Percentiles rank a stretch among this genome's conserved stretches.
Evolutionary conservation across 441 rosid species (phyloP).

Genomic region (Capsella rubella): DNA sequence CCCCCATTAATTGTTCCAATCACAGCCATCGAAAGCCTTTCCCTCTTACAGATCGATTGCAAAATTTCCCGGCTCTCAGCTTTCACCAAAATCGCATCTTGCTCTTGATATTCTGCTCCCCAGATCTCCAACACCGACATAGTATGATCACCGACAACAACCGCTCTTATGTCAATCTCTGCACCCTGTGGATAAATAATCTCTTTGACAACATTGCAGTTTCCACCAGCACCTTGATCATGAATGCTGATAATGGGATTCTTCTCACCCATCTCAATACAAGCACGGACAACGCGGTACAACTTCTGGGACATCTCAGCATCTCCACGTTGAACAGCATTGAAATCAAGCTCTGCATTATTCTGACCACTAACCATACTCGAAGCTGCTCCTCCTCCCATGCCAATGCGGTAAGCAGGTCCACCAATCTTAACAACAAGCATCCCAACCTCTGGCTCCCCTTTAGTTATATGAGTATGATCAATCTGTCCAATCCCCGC

Average conservation of each 20-base stretch:
- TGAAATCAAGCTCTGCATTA: constrained; percentile 95
- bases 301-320: constrained; percentile 98
- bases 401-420: constrained; percentile 96
- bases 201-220: constrained; percentile 96
- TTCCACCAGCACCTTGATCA: constrained; percentile 99
- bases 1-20: constrained; percentile 82
- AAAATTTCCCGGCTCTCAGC: constrained; percentile 76
- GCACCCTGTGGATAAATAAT: constrained; percentile 95
- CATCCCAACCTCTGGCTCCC: constrained; percentile 91
- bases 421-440: constrained; percentile 97
- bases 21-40: constrained; percentile 94
- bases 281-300: constrained; percentile 91
- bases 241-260: constrained; percentile 97
- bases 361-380: constrained; percentile 99
- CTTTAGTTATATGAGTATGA: constrained; percentile 82
- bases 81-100: constrained; percentile 95
- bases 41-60: constrained; percentile 88
- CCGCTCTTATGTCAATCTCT: constrained; percentile 79
- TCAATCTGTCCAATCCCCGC: constrained; percentile 96
- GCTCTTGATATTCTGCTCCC: constrained; percentile 99
- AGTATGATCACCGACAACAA: constrained; percentile 93
- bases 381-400: constrained; percentile 99
- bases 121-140: constrained; percentile 97
- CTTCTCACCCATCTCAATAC: constrained; percentile 89
- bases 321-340: constrained; percentile 98